Conservation (phyloP, 164 flowering plant species). For the Umbilicus rupestris region DNA sequence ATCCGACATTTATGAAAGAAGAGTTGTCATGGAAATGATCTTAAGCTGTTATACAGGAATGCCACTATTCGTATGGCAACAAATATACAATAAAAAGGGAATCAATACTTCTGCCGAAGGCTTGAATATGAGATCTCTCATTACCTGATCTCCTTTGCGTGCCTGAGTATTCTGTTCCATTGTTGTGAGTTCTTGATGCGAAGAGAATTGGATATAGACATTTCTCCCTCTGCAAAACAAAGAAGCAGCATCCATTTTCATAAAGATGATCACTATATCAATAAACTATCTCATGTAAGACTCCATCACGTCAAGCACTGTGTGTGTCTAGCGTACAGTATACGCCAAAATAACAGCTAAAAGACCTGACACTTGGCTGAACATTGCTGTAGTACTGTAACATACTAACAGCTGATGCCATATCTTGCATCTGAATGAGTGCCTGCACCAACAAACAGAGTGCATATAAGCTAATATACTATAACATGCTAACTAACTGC, state of each 20-base stretch:
- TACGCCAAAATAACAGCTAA: neutral
- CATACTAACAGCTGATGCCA: slow-evolving; percentile 68
- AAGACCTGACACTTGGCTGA: slow-evolving; percentile 81
- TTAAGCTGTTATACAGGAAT: too few relatives aligned
- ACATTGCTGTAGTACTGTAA: slow-evolving; percentile 69
- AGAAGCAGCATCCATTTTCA: slow-evolving; percentile 4
- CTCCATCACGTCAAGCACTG: neutral
- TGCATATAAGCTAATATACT: neutral
- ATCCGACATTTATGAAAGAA: too few relatives aligned
- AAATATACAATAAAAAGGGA: too few relatives aligned
- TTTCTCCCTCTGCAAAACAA: slow-evolving; percentile 67
- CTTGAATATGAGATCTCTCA: slow-evolving; percentile 32
- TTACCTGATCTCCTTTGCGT: slow-evolving; percentile 52
- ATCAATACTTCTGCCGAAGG: neutral
- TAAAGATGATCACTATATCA: neutral
- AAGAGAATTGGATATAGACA: slow-evolving; percentile 92
- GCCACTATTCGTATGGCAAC: too few relatives aligned
- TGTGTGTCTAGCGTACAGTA: neutral
- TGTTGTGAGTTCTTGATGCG: slow-evolving; percentile 93
- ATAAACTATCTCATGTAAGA: neutral
- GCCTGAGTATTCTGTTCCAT: slow-evolving; percentile 76
- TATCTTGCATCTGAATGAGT: slow-evolving; percentile 94
- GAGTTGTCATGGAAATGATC: too few relatives aligned
- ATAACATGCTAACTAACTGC: neutral
- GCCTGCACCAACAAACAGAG: slow-evolving; percentile 40